Evolutionary conservation across 2,329 filamentous ascomycete genomes (phyloP).

Genomic region (Aspergillus brunneoviolaceus): DNA sequence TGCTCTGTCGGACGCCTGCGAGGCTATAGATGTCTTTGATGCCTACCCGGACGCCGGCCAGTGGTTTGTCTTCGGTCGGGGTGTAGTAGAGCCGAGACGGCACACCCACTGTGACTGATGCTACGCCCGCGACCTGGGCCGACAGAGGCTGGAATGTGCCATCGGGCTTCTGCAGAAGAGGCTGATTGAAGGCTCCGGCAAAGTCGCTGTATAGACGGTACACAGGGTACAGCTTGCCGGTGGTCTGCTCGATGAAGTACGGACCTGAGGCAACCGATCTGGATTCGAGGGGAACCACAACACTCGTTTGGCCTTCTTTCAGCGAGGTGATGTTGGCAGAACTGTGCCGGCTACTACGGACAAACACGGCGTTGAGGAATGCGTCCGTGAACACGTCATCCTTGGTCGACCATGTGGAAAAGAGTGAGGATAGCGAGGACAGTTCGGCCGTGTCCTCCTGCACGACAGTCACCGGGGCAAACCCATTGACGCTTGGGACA

Average conservation of each 20-base stretch:
- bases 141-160: slow-evolving; percentile 3
- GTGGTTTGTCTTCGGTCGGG: slow-evolving; percentile 41
- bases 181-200: slow-evolving; percentile 1
- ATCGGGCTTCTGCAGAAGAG: slow-evolving; percentile 2
- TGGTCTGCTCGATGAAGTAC: slow-evolving; percentile 4
- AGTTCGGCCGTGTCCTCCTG: background rate
- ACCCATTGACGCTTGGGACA: slow-evolving; percentile 2
- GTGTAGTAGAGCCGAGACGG: slow-evolving; percentile 62
- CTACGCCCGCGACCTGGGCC: background rate
- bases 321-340: background rate
- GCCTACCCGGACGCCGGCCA: slow-evolving; percentile 60
- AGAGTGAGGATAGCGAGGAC: background rate
- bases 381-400: slow-evolving; percentile 3
- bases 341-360: background rate
- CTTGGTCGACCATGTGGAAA: background rate
- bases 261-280: background rate
- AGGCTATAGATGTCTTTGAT: slow-evolving; percentile 65
- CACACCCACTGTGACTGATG: slow-evolving; percentile 49
- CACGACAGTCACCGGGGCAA: background rate
- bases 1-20: slow-evolving; percentile 55
- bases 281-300: background rate
- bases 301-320: background rate
- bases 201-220: slow-evolving; percentile 2
- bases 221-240: background rate
- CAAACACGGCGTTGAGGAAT: background rate